phyloP scores from a whole-genome alignment of 2,329 filamentous ascomycete genomes.

The Monosporascus sp. region DNA sequence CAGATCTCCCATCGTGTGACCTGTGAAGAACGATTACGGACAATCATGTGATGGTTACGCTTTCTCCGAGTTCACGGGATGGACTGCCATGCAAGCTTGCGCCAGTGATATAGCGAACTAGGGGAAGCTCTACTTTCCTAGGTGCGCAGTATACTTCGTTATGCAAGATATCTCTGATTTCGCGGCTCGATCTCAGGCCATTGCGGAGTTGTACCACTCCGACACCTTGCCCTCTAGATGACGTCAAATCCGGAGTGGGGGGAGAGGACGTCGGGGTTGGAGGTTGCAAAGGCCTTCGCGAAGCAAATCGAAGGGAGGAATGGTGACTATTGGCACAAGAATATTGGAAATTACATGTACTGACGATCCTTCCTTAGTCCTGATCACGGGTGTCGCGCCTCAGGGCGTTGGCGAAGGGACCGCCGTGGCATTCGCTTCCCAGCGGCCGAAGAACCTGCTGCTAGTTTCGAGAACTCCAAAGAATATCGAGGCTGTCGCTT shows the following conservation, averaged over 20 bases:
- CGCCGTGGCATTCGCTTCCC: constrained; percentile 38
- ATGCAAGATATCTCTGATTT: not conserved
- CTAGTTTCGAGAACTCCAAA: constrained; percentile 38
- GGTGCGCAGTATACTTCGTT: not conserved
- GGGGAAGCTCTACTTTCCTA: no score
- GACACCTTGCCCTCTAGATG: constrained; percentile 9
- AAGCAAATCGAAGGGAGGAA: constrained; percentile 19
- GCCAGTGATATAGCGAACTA: not conserved
- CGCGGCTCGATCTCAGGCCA: not conserved
- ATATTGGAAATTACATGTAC: constrained; percentile 12
- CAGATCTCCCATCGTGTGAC: not conserved
- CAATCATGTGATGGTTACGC: no score
- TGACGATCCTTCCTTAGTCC: constrained; percentile 21
- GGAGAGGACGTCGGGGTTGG: constrained; percentile 28
- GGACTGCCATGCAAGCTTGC: not conserved
- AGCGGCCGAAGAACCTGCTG: constrained; percentile 35
- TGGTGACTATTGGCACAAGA: constrained; percentile 14
- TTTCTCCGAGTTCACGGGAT: not conserved
- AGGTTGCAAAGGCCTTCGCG: constrained; percentile 27
- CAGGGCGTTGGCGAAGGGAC: constrained; percentile 37
- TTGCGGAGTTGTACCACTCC: not conserved
- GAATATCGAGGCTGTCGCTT: constrained; percentile 36
- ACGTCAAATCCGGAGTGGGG: constrained; percentile 25
- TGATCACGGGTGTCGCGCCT: constrained; percentile 38
- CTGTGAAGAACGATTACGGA: no score